Evolutionary conservation across 495 filamentous ascomycete genomes (phyloP), one percentile per base, ranked within the genome.

Genomic region (Daldinia bambusicola): DNA sequence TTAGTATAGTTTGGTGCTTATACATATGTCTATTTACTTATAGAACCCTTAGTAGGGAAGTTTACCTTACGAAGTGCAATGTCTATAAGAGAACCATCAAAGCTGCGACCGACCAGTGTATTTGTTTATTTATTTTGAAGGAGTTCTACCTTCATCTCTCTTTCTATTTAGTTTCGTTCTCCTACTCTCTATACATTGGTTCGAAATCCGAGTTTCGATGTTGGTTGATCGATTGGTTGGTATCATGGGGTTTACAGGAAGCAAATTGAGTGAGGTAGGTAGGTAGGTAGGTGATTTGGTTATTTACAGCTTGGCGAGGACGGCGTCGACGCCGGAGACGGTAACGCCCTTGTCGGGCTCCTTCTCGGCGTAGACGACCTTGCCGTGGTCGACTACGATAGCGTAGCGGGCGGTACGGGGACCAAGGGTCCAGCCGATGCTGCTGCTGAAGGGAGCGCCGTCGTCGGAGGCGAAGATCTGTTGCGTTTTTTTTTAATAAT

Each of bases 391-490:
- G 73, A 98, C 84, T 66, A 96, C 79, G 80, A 98, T 86, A 69
- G 91, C 95, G 79, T 92, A 98, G 57, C 95, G 85, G 63, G 87
- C 87, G 53, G 92, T 94, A 55, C 93, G 87, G 75, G 90, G 88
- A 34, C 87, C 89, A 22, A 87, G 84, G 43, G 88, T 88, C 94
- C 94, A 98, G 79, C 92, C 94, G 69, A 95, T 86, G 75, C 84
- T 85, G 84, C 90, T 89, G 82, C 90, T 91, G 86, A 97, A 97
- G 67, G 84, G 85, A 69, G 87, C 86, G 61, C 88, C 90, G 74
- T 87, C 81, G 80, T 98, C 95, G 67, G 89, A 89, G 74, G 95
- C 88, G 88, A 98, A 97, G 69, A 95, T 87, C 92, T 95, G 67
- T 26, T n/a, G n/a, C n/a, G n/a, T n/a, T n/a, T n/a, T n/a, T n/a